Evolutionary conservation across 148 eudicot genomes (phyloP), one percentile per base, ranked within the genome.

Genomic region (Rhododendron henanense): DNA sequence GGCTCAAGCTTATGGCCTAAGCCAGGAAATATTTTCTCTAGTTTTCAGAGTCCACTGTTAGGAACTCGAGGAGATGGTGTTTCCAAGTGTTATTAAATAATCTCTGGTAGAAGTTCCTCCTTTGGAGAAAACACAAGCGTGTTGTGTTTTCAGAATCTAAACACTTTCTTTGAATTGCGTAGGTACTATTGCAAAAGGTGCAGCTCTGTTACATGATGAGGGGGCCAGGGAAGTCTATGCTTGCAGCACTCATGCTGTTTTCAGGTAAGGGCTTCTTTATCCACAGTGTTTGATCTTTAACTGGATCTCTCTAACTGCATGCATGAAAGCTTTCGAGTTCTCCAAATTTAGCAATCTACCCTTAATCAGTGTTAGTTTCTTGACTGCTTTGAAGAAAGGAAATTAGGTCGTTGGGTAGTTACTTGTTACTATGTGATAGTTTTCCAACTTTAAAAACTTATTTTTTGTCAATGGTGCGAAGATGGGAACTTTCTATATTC

Each of bases 141-240:
- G 47, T 35, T 84, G 19, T 18, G 19, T 33, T 50, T 73, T 37
- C 3, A 48, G n/a, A 37, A 23, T 35, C 28, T 31, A 21, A 84
- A 73, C 21, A 51, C 37, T 35, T 53, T 6, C 53, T 74, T 41
- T 51, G 19, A 47, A 23, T 25, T 71, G 74, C 28, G 44, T 77
- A 93, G 96, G 96, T 77, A 93, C 96, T 33, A 93, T 93, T 74
- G 85, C 93, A 50, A 91, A 93, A 83, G 96, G 96, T 78, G 96
- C 96, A 75, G 92, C 89, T 63, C 88, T 93, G 82, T 86, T 93
- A 74, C 96, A 91, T 84, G 94, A 88, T 57, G 93, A 90, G 86
- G 96, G 96, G 31, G 96, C 96, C 81, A 88, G 91, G 85, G 93
- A 92, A 88, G 94, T 93, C 48, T 93, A 93, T 92, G 96, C 94